A percentile compares a stretch with the other conserved stretches of the same genome.
phyloP scores from a whole-genome alignment of 73 alveolate species.

The Paramecium caudatum region DNA sequence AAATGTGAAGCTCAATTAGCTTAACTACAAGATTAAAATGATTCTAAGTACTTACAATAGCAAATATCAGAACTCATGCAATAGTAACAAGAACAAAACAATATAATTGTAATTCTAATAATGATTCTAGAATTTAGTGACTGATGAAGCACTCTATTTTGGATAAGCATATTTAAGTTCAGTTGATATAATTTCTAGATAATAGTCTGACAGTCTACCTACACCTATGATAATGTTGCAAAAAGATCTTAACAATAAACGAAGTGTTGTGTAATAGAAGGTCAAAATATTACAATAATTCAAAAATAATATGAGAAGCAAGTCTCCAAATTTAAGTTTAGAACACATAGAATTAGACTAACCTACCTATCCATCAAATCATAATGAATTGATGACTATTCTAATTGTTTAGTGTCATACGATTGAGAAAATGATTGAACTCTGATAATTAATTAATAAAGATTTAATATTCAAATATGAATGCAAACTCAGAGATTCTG shows the following conservation, averaged over 20 bases:
- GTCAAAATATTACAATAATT: constrained; percentile 29
- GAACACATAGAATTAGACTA: too few relatives aligned
- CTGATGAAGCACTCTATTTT: constrained; percentile 63
- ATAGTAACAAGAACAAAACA: constrained; percentile 35
- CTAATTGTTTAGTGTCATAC: constrained; percentile 6
- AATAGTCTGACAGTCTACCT: not conserved
- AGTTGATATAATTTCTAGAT: not conserved
- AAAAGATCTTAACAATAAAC: constrained; percentile 16
- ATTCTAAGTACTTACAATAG: not conserved
- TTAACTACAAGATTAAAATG: not conserved
- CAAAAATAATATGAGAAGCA: not conserved
- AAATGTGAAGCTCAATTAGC: constrained; percentile 11
- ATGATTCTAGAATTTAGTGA: not conserved
- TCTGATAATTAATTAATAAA: constrained; percentile 7
- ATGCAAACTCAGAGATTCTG: constrained; percentile 25
- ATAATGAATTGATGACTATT: constrained; percentile 14
- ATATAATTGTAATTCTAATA: constrained; percentile 31
- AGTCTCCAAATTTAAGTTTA: too few relatives aligned
- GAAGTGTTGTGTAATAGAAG: not conserved
- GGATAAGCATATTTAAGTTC: not conserved
- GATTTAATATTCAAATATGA: constrained; percentile 40
- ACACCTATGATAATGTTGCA: not conserved
- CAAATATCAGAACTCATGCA: not conserved
- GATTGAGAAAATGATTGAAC: constrained; percentile 15
- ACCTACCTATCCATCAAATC: too few relatives aligned